Base-by-base conservation (phyloP, 225 moss, liverwort and hornwort genomes). In the Polytrichum commune region DNA sequence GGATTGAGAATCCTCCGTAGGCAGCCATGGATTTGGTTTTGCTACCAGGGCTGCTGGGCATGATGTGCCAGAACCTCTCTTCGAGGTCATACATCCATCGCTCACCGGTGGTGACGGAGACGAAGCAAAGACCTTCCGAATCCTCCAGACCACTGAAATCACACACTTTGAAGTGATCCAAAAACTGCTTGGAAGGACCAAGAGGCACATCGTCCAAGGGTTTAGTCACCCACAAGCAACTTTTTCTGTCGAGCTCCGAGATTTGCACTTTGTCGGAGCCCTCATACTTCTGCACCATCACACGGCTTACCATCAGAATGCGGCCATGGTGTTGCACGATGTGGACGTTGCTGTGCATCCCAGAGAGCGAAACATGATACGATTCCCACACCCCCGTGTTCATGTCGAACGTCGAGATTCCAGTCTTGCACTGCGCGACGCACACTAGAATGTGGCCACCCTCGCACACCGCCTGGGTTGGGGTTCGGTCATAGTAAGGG, bases 81-180 rank as follows among this genome's bases (percentile, higher is more conserved):
- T 82, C 84, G 8, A 87, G 26, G 56, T 87, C 87, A 22, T 87
- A 87, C 53, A 87, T 28, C 87, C 87, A 87, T 10, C 87, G 74
- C 73, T 87, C 87, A 1, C 87, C 87, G 5, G 84, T 87, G 0
- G 84, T 87, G 0, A 77, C 74, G 0, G 87, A 87, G 33, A 87
- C 57, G 72, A 87, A 87, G 57, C 87, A 87, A 8, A 87, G 54
- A 0, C 84, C 87, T 19, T 87, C 87, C 26, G 76, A 72, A 60
- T 84, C 84, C 18, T 84, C 84, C 19, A 75, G 72, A 63, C 81
- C 78, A 66, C 75, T 77, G 56, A 76, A 81, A 24, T 70, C 74
- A n/a, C 84, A 88, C 19, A 88, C 87, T 53, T 84, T 84, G 75
- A 81, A 88, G 68, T 88, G 84, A 19, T 88, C 87, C 18, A 88